Base-by-base conservation (phyloP, 768 basidiomycete genomes). In the Suillus brevipes region DNA sequence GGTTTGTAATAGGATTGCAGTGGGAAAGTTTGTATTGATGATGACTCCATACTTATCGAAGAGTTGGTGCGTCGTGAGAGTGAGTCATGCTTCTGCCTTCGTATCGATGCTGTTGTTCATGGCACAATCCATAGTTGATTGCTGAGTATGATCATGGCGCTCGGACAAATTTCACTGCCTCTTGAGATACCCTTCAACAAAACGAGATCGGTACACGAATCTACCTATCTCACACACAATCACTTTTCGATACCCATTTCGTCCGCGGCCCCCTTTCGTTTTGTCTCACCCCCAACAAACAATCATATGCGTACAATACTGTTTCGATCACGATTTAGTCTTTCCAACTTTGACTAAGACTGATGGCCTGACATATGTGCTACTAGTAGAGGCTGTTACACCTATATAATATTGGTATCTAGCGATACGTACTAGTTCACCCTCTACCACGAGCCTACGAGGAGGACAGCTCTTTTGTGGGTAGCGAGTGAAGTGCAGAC, bases 331-430 rank as follows among this genome's bases (percentile, higher is more conserved):
- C 2, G 20, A n/a, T 10, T 47, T n/a, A 5, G 45, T n/a, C 45
- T 47, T 47, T 47, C 45, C 45, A 47, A 47, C n/a, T n/a, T n/a
- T n/a, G n/a, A n/a, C 45, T 47, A 47, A n/a, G 45, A 47, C 45
- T 47, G 45, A 47, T 47, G n/a, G n/a, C n/a, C 31, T 47, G n/a
- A 47, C 20, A 47, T 47, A n/a, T 8, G n/a, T n/a, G 20, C 45
- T 47, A n/a, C 20, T n/a, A n/a, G n/a, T n/a, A n/a, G n/a, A n/a
- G n/a, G n/a, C n/a, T n/a, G n/a, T n/a, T n/a, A 47, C 45, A 47
- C 10, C 4, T 47, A 9, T 12, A 47, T 12, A 12, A n/a, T n/a
- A 10, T 12, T 9, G 43, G 20, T n/a, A n/a, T 4, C 10, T 47
- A 47, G 20, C 45, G 10, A 47, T 45, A n/a, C 45, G 20, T n/a